These are phyloP conservation scores for Rhizomucor miehei DNA, from an alignment of 371 early-diverging fungal genomes.

Conservation along the genomic window DNA sequence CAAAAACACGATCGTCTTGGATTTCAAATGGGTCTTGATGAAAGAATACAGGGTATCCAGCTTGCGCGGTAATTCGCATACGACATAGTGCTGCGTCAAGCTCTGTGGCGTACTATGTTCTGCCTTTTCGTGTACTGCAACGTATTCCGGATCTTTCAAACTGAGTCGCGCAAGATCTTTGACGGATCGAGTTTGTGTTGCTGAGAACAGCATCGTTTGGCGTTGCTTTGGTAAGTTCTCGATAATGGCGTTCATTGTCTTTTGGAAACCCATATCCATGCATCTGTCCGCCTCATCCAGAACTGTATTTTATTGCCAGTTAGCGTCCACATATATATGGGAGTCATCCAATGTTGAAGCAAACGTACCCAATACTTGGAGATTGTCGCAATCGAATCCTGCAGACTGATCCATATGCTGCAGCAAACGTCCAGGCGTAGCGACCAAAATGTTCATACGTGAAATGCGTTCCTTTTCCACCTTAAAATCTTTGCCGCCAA, in stretches of 20 bases:
- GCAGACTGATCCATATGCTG: slow-evolving; percentile 98
- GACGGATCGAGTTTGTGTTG: slow-evolving; percentile 96
- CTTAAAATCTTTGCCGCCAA: slow-evolving; percentile 94
- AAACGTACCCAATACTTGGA: slow-evolving; percentile 72
- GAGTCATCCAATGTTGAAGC: too few species aligned
- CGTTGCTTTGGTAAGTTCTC: slow-evolving; percentile 84
- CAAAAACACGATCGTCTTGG: slow-evolving; percentile 57
- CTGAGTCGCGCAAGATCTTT: slow-evolving; percentile 90
- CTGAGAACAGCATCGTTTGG: slow-evolving; percentile 94
- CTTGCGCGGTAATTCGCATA: slow-evolving; percentile 78
- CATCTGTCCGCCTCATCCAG: slow-evolving; percentile 99
- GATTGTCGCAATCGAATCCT: slow-evolving; percentile 81
- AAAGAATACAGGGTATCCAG: slow-evolving; percentile 93
- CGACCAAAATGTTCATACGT: slow-evolving; percentile 94
- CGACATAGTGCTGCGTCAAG: slow-evolving; percentile 84
- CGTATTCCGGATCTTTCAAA: slow-evolving; percentile 89
- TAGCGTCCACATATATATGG: too few species aligned
- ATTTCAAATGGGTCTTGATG: slow-evolving; percentile 84
- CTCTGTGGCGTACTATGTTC: slow-evolving; percentile 79
- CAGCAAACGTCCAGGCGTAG: slow-evolving; percentile 97
- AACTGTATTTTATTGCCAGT: slow-evolving; percentile 58
- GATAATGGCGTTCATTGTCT: slow-evolving; percentile 92
- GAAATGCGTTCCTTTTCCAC: slow-evolving; percentile 84
- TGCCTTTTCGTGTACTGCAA: slow-evolving; percentile 89
- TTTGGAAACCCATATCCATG: slow-evolving; percentile 94